A percentile compares a stretch with the other conserved stretches of the same genome.
Evolutionary conservation across 257 asterid genomes (phyloP).

Genomic region (Datura wrightii): DNA sequence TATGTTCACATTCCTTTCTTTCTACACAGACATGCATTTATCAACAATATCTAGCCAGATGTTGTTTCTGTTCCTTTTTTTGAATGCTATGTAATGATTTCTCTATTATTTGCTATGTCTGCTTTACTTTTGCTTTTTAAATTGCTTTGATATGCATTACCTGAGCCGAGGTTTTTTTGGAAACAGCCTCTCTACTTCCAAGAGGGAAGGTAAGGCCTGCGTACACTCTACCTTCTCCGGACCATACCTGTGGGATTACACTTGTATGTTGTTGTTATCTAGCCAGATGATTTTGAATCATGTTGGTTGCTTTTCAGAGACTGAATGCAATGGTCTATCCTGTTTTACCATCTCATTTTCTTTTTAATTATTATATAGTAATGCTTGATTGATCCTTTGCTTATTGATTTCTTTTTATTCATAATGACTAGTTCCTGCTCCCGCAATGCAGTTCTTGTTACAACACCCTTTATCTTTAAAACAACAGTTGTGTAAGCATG

Average conservation of each 20-base stretch:
- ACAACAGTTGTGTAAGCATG: background rate
- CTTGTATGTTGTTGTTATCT: background rate
- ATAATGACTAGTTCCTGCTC: background rate
- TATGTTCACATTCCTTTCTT: background rate
- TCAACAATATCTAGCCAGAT: background rate
- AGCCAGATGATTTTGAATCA: background rate
- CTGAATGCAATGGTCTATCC: background rate
- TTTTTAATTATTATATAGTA: background rate
- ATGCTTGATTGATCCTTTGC: background rate
- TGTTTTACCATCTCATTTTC: background rate
- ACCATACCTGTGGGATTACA: too few species aligned
- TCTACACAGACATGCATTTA: background rate
- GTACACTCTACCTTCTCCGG: too few species aligned
- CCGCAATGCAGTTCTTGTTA: conserved; percentile 2
- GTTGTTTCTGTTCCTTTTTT: too few species aligned
- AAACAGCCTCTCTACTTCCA: too few species aligned
- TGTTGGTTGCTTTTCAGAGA: conserved; percentile 22
- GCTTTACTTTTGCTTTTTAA: too few species aligned
- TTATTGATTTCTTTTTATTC: background rate
- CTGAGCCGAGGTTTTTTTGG: too few species aligned
- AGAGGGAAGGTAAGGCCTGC: too few species aligned
- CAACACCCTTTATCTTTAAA: background rate
- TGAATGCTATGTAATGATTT: too few species aligned
- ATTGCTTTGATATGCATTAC: too few species aligned
- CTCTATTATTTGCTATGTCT: too few species aligned